Evolutionary conservation across 805 yeast species (phyloP), one percentile per base, ranked within the genome.

Genomic region (Sugiyamaella smithiae): DNA sequence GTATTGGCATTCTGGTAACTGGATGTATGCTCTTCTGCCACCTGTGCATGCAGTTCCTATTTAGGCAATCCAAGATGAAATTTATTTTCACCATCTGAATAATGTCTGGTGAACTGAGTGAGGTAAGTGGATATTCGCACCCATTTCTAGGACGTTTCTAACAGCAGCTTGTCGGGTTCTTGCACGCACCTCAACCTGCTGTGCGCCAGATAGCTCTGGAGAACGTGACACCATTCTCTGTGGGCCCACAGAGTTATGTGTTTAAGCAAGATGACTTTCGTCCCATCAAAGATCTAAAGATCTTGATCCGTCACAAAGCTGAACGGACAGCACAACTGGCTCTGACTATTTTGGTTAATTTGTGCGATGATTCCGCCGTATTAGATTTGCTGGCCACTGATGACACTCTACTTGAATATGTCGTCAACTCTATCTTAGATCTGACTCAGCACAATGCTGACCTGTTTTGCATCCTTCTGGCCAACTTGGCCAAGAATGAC

Each of bases 151-250:
- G 9, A 22, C 19, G 8, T 35, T 20, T 14, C 17, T 4, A 23
- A 19, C 19, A 19, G 12, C 31, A 29, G 40, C 40, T 43, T 5
- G 95, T 88, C 19, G 80, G 75, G 42, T 89, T 90, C 62, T 72
- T 90, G 52, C 96, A 87, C 64, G 80, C 91, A 5, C 84, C 86
- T 1, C 88, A 85, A 61, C 82, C 85, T 2, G 84, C 84, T 8
- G 86, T 88, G 26, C 80, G 84, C 51, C 88, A 84, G 57, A 83
- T 89, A 49, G 97, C 97, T 0, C 71, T 90, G 42, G 93, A 86
- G 59, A 82, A 88, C 63, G 66, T 89, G 47, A 88, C 88, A 9
- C 95, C 90, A 2, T 87, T 76, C 64, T 84, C 95, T 7, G 79
- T 82, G 40, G 91, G 91, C 6, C 73, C 82, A 2, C 78, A 82